Evolutionary conservation across 495 filamentous ascomycete species (phyloP).

Genomic region (Neurospora sp.): DNA sequence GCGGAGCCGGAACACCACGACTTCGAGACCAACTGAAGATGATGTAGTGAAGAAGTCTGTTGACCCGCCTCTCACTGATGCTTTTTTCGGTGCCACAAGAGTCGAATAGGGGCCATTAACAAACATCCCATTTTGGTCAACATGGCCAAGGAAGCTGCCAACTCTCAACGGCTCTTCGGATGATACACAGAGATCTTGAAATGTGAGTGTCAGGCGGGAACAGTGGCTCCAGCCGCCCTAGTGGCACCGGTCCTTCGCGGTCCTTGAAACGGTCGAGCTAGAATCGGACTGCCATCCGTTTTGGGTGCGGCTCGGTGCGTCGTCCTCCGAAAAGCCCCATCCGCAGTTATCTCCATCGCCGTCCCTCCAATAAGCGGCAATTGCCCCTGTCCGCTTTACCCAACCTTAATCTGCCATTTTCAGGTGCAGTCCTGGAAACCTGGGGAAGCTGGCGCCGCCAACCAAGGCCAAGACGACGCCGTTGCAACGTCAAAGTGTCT

Average conservation of each 20-base stretch:
- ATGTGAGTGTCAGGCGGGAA: not conserved
- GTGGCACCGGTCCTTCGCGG: not conserved
- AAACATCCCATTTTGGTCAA: not conserved
- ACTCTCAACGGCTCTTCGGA: not conserved
- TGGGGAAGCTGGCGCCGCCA: not conserved
- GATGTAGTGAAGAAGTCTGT: not conserved
- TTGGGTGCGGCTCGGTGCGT: not conserved
- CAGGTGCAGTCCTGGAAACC: not conserved
- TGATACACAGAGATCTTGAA: not conserved
- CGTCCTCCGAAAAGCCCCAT: not conserved
- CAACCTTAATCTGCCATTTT: constrained; percentile 17
- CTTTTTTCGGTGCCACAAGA: not conserved
- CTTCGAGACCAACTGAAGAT: not conserved
- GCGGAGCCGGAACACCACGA: not conserved
- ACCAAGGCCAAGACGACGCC: constrained; percentile 7
- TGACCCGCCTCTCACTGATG: not conserved
- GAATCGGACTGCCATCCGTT: not conserved
- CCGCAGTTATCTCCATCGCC: not conserved
- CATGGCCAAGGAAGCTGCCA: not conserved
- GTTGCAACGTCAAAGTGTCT: constrained; percentile 12
- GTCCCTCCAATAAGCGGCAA: constrained; percentile 19
- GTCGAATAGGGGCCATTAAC: not conserved
- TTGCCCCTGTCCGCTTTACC: constrained; percentile 14
- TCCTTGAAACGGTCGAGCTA: not conserved
- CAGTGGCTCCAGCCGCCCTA: not conserved